Evolutionary conservation across 1,284 basidiomycete genomes (phyloP), one percentile per base, ranked within the genome.

Genomic region (Moesziomyces globuligerus): DNA sequence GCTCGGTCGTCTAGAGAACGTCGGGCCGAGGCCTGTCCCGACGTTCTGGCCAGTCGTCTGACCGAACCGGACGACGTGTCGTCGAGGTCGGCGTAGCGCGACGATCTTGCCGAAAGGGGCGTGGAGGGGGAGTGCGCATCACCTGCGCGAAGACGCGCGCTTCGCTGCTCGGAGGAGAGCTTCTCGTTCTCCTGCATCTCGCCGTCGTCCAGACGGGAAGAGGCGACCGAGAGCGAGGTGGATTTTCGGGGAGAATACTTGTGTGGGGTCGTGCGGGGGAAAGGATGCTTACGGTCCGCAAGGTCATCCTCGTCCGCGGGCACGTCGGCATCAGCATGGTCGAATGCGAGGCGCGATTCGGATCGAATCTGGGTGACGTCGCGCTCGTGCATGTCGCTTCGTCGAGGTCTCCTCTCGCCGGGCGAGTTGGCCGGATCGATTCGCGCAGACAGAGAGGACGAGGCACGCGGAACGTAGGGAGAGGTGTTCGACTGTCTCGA

Each of bases 331-430:
- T 67, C 55, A 20, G 34, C 53, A 23, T 44, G 21, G 28, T 44
- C 37, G n/a, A 41, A 41, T 11, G 69, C 69, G 0, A 75, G 29
- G 10, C 70, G 58, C 20, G 72, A 72, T 28, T 76, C 72, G 37
- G 74, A 72, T 26, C 72, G 56, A 17, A 76, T 66, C 37, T 64
- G 68, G n/a, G 40, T 57, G 39, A 76, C 56, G n/a, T 76, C 65
- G 18, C 64, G 65, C 51, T 72, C 65, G 28, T 72, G 72, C 51
- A 72, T 48, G 24, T 62, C 69, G 48, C 72, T 75, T 23, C 73
- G 50, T 26, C 65, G 52, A 23, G 46, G 48, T 26, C 66, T 41
- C 13, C 56, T 51, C 23, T 48, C 26, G 34, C 48, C 38, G 17
- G 60, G 67, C 20, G 68, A 61, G 21, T 32, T 24, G 23, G 21